These are phyloP conservation scores for Puccinia polysora DNA, from an alignment of 1,284 basidiomycete genomes.

Conservation along the genomic window DNA sequence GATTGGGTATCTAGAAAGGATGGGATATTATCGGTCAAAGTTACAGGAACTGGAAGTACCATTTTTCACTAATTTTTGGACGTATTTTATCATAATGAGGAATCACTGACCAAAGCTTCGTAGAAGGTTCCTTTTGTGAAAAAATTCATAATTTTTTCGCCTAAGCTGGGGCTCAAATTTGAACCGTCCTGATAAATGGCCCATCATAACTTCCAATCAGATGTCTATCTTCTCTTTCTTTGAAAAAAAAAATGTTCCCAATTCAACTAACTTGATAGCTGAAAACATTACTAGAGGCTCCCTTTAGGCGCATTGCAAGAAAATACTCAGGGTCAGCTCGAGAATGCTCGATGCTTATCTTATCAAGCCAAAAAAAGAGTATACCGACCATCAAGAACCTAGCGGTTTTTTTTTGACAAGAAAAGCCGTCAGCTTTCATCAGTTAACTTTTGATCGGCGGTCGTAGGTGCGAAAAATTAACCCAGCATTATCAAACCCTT, in stretches of 20 bases:
- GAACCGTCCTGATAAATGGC: slow-evolving; percentile 27
- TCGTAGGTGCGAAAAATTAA: neutral
- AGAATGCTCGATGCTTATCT: no score
- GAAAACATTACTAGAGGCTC: slow-evolving; percentile 36
- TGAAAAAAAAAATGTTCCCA: neutral
- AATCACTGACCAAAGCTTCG: slow-evolving; percentile 32
- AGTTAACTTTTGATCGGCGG: neutral
- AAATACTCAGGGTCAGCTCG: neutral
- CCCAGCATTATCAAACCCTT: slow-evolving; percentile 42
- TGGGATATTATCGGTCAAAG: no score
- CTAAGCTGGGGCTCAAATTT: slow-evolving; percentile 8
- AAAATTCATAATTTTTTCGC: slow-evolving; percentile 21
- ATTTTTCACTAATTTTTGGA: neutral
- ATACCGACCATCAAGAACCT: slow-evolving; percentile 34
- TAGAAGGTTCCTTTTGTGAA: slow-evolving; percentile 36
- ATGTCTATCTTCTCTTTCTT: neutral
- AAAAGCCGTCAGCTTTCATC: neutral
- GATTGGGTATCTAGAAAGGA: slow-evolving; percentile 32
- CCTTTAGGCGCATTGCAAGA: slow-evolving; percentile 1
- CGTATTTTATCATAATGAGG: no score
- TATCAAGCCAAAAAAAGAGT: neutral
- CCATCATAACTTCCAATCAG: neutral
- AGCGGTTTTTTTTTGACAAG: neutral
- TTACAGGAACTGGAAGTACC: neutral
- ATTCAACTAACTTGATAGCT: slow-evolving; percentile 31